A percentile compares a stretch with the other conserved stretches of the same genome.
phyloP scores from a whole-genome alignment of 192 early-diverging fungal genomes.

The Entophlyctis luteolus region DNA sequence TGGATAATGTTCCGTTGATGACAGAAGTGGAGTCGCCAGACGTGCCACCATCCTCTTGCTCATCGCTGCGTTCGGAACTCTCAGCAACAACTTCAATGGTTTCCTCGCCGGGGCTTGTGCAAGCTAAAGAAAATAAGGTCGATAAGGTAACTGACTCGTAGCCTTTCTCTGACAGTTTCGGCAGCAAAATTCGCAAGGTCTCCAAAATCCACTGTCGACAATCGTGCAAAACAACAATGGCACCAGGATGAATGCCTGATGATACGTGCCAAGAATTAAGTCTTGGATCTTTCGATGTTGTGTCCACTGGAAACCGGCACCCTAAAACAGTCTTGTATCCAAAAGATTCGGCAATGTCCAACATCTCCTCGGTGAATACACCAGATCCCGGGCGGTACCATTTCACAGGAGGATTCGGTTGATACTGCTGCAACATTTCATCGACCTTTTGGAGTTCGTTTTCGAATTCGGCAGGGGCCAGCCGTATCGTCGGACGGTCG shows the following conservation, averaged over 20 bases:
- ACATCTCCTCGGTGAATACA: constrained; percentile 23
- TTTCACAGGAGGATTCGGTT: constrained; percentile 11
- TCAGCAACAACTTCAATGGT: not conserved
- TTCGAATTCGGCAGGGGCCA: constrained; percentile 11
- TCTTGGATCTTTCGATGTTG: constrained; percentile 10
- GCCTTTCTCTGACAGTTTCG: constrained; percentile 16
- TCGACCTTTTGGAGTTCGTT: constrained; percentile 20
- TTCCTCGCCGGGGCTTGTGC: not conserved
- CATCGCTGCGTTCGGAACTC: not conserved
- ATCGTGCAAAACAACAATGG: constrained; percentile 29
- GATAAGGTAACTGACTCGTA: constrained; percentile 7
- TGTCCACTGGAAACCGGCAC: constrained; percentile 27
- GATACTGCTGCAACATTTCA: not conserved
- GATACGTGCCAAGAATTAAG: constrained; percentile 29
- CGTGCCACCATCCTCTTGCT: not conserved
- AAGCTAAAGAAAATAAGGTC: not conserved
- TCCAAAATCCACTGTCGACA: constrained; percentile 20
- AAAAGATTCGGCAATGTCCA: constrained; percentile 1
- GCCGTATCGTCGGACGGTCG: constrained; percentile 24
- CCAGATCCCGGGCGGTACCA: constrained; percentile 29
- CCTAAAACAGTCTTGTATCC: constrained; percentile 25
- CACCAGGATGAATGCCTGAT: constrained; percentile 23
- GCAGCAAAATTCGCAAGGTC: constrained; percentile 23
- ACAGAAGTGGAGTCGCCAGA: not conserved
- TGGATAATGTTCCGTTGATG: not conserved